Evolutionary conservation across 257 asterid genomes (phyloP).

Genomic region (Schizonepeta tenuifolia): DNA sequence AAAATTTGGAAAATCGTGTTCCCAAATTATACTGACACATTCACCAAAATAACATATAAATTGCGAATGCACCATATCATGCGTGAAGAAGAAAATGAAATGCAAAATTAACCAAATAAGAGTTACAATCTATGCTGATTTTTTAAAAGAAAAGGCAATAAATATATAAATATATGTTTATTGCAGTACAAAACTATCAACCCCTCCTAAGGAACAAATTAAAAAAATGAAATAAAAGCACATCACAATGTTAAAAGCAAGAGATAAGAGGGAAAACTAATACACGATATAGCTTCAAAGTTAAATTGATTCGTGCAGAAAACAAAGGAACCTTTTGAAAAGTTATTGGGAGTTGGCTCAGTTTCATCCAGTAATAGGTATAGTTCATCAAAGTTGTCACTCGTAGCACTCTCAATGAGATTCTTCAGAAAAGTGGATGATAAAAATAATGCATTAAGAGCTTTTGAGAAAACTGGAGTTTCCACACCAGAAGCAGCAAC

Average conservation of each 20-base stretch:
- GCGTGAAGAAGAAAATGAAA: not conserved
- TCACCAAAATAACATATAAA: constrained; percentile 4
- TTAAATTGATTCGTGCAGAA: not conserved
- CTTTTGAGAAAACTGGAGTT: constrained; percentile 59
- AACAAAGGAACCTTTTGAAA: constrained; percentile 59
- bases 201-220: constrained; percentile 2
- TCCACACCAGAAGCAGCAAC: constrained; percentile 59
- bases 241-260: constrained; percentile 26
- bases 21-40: not conserved
- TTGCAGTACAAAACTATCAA: not conserved
- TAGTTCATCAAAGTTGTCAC: constrained; percentile 79
- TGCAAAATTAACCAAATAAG: constrained; percentile 10
- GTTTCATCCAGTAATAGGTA: constrained; percentile 64
- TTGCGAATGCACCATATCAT: constrained; percentile 18
- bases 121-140: constrained; percentile 2
- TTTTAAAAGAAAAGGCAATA: not conserved
- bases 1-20: not conserved
- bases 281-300: not conserved
- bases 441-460: constrained; percentile 80
- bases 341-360: constrained; percentile 61
- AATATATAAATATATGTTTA: not conserved
- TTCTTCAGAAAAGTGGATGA: constrained; percentile 88
- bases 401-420: constrained; percentile 70
- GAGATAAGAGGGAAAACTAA: constrained; percentile 40
- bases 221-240: not conserved